Evolutionary conservation across 2,329 filamentous ascomycete species (phyloP).

Genomic region (Colletotrichum viniferum): DNA sequence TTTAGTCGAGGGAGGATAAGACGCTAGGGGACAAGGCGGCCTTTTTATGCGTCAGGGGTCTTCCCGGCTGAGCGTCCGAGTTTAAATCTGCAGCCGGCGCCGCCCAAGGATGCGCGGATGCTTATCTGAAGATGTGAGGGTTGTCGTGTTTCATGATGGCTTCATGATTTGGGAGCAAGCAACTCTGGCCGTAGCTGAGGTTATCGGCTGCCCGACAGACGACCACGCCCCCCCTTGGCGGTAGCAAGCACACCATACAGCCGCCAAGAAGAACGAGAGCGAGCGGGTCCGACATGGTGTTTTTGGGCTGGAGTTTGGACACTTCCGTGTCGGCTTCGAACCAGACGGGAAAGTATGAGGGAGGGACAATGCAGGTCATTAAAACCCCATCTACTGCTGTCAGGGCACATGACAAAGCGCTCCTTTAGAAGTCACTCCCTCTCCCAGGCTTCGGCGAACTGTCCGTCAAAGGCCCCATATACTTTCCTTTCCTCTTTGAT

Average conservation of each 20-base stretch:
- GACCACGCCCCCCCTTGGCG: not conserved
- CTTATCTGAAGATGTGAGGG: conserved; percentile 19
- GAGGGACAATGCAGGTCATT: conserved; percentile 2
- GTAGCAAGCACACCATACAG: not conserved
- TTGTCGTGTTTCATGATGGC: conserved; percentile 23
- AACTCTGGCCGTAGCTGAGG: not conserved
- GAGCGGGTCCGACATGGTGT: not conserved
- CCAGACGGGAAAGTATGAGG: not conserved
- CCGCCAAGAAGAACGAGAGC: conserved; percentile 2
- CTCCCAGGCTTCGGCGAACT: not conserved
- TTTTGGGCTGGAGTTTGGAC: not conserved
- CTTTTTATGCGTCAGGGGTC: not conserved
- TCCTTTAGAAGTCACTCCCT: not conserved
- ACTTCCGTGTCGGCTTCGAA: not conserved
- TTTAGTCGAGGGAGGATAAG: not conserved
- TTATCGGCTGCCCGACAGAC: not conserved
- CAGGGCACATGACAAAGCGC: not conserved
- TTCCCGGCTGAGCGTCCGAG: conserved; percentile 1
- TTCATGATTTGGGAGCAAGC: conserved; percentile 20
- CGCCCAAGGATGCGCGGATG: conserved; percentile 10
- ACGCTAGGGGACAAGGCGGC: not conserved
- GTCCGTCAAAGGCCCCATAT: not conserved
- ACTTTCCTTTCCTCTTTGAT: not conserved
- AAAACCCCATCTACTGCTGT: conserved; percentile 6
- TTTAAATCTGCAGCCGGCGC: conserved; percentile 11